These are phyloP conservation scores for Botrytis hyacinthi DNA, from an alignment of 2,329 filamentous ascomycete genomes.

Conservation along the genomic window DNA sequence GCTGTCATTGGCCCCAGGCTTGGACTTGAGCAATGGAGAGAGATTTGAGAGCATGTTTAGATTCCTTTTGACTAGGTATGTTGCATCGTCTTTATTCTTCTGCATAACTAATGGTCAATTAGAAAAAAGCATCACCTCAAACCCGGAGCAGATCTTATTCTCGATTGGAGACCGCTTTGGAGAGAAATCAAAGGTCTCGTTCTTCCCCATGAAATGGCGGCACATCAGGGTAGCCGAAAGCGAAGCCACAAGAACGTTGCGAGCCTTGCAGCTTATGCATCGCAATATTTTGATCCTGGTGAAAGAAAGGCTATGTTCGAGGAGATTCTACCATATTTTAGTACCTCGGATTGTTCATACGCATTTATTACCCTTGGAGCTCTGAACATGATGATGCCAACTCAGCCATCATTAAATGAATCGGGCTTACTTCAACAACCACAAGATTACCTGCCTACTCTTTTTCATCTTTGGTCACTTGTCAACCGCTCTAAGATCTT, in stretches of 20 bases:
- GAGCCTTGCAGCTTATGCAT: conserved; percentile 86
- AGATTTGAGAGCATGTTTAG: conserved; percentile 97
- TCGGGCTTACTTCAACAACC: conserved; percentile 72
- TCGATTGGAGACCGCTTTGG: conserved; percentile 93
- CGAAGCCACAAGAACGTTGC: conserved; percentile 65
- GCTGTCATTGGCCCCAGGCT: conserved; percentile 82
- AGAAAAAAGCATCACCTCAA: conserved; percentile 95
- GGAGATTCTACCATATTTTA: conserved; percentile 83
- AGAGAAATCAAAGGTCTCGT: conserved; percentile 90
- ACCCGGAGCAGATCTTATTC: conserved; percentile 79
- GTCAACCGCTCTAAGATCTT: conserved; percentile 85
- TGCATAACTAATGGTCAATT: conserved; percentile 18
- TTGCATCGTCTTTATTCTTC: conserved; percentile 23
- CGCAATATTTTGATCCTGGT: conserved; percentile 87
- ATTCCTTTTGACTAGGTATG: conserved; percentile 82
- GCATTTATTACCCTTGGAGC: conserved; percentile 90
- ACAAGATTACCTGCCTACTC: conserved; percentile 83
- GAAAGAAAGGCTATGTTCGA: conserved; percentile 80
- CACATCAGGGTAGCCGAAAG: conserved; percentile 56
- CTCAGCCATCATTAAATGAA: conserved; percentile 69
- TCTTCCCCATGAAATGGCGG: conserved; percentile 76
- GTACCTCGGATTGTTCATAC: conserved; percentile 85
- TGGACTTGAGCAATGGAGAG: conserved; percentile 79
- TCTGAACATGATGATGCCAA: conserved; percentile 85
- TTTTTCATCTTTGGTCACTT: conserved; percentile 95